Percentiles rank a stretch among this genome's conserved stretches.
Evolutionary conservation across 1,284 basidiomycete genomes (phyloP).

Genomic region (Cutaneotrichosporon spelunceum): DNA sequence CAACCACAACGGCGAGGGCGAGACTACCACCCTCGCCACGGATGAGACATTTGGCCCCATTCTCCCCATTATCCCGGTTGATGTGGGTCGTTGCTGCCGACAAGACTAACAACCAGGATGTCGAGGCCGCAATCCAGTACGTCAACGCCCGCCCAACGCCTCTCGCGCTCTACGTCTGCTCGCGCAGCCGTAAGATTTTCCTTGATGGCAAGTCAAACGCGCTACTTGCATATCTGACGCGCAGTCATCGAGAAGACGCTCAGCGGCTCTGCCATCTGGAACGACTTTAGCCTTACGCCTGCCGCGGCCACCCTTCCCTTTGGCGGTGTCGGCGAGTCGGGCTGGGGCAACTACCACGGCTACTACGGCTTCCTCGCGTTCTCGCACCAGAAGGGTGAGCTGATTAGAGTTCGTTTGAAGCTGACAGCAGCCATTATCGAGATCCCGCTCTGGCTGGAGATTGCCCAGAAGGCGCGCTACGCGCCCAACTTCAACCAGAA

Average conservation of each 20-base stretch:
- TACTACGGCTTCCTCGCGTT: constrained; percentile 48
- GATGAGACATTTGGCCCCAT: constrained; percentile 72
- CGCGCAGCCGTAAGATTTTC: constrained; percentile 36
- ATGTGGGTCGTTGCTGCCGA: constrained; percentile 41
- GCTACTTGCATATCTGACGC: constrained; percentile 7
- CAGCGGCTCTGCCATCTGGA: constrained; percentile 48
- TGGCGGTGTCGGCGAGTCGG: constrained; percentile 50
- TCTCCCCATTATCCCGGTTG: constrained; percentile 72
- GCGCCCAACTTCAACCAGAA: constrained; percentile 31
- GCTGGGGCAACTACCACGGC: constrained; percentile 51
- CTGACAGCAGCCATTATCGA: constrained; percentile 35
- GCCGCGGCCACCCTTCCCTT: constrained; percentile 45
- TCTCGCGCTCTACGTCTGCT: constrained; percentile 49
- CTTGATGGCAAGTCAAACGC: constrained; percentile 35
- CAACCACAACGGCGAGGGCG: constrained; percentile 58
- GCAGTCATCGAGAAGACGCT: constrained; percentile 43
- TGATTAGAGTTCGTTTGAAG: neutral
- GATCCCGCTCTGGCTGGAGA: constrained; percentile 31
- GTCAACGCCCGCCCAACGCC: constrained; percentile 57
- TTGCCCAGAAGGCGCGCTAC: constrained; percentile 37
- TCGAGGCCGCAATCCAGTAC: constrained; percentile 70
- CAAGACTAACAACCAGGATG: constrained; percentile 43
- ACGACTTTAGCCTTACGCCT: constrained; percentile 44
- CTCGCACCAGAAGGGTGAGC: constrained; percentile 46
- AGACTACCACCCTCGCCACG: constrained; percentile 64